These are phyloP conservation scores for Leptographium lundbergii DNA, from an alignment of 2,329 filamentous ascomycete species.

Conservation along the genomic window DNA sequence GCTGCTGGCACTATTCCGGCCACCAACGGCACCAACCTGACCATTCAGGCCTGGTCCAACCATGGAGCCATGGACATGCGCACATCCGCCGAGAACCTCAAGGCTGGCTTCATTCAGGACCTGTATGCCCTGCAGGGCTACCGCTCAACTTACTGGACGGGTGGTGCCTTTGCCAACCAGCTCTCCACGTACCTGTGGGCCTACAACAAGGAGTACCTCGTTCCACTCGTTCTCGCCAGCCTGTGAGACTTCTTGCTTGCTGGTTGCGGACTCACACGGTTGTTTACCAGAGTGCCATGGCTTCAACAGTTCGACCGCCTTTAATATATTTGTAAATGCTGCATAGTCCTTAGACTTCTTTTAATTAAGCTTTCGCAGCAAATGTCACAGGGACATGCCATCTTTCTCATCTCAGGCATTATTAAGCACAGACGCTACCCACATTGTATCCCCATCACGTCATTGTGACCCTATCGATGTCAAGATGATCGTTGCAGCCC, in stretches of 20 bases:
- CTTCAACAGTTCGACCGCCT: too few relatives aligned
- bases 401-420: too few relatives aligned
- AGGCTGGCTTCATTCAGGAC: slow-evolving; percentile 22
- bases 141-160: slow-evolving; percentile 26
- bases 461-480: too few relatives aligned
- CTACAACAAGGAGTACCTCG: slow-evolving; percentile 13
- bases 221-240: neutral
- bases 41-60: slow-evolving; percentile 17
- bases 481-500: too few relatives aligned
- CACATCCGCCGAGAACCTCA: slow-evolving; percentile 17
- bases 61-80: slow-evolving; percentile 21
- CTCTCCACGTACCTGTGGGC: slow-evolving; percentile 22
- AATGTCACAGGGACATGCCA: too few relatives aligned
- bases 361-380: too few relatives aligned
- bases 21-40: slow-evolving; percentile 7
- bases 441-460: too few relatives aligned
- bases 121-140: slow-evolving; percentile 25
- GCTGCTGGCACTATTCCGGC: slow-evolving; percentile 12
- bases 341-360: too few relatives aligned
- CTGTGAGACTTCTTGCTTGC: neutral
- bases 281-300: too few relatives aligned
- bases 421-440: too few relatives aligned
- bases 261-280: neutral
- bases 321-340: too few relatives aligned
- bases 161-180: slow-evolving; percentile 19